A percentile compares a stretch with the other conserved stretches of the same genome.
phyloP scores from a whole-genome alignment of 2,329 filamentous ascomycete species.

The Beauveria rudraprayagi region DNA sequence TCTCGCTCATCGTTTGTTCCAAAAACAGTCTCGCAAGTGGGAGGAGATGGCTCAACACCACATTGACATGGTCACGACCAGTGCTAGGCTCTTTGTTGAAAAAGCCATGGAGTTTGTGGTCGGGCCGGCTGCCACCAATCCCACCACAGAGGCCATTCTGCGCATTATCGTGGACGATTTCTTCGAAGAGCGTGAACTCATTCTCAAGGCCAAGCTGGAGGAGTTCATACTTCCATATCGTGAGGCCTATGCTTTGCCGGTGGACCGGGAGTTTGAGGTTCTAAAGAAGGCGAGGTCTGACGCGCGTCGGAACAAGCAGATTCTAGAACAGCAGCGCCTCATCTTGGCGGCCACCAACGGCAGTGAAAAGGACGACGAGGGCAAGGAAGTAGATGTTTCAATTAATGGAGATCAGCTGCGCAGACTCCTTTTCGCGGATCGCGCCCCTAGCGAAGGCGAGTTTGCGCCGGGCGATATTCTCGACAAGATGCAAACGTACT shows the following conservation, averaged over 20 bases:
- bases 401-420: background rate
- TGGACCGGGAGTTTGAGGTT: constrained; percentile 21
- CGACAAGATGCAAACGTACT: constrained; percentile 32
- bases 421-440: background rate
- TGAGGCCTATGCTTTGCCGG: constrained; percentile 21
- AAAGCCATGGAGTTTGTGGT: constrained; percentile 20
- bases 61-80: background rate
- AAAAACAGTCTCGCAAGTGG: background rate
- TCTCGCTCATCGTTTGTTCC: background rate
- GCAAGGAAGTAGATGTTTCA: no score
- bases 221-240: constrained; percentile 28
- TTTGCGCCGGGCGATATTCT: constrained; percentile 29
- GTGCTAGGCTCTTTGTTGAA: constrained; percentile 15
- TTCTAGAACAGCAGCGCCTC: background rate
- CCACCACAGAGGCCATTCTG: background rate
- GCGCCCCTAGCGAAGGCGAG: constrained; percentile 14
- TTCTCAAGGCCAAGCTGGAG: constrained; percentile 23
- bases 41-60: background rate
- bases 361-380: no score
- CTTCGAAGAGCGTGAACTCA: constrained; percentile 20
- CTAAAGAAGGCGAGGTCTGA: constrained; percentile 7
- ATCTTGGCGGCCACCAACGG: no score
- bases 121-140: background rate
- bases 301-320: background rate
- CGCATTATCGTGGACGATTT: constrained; percentile 16